These are phyloP conservation scores for Gymnopus androsaceus DNA, from an alignment of 1,284 basidiomycete genomes.

Conservation along the genomic window DNA sequence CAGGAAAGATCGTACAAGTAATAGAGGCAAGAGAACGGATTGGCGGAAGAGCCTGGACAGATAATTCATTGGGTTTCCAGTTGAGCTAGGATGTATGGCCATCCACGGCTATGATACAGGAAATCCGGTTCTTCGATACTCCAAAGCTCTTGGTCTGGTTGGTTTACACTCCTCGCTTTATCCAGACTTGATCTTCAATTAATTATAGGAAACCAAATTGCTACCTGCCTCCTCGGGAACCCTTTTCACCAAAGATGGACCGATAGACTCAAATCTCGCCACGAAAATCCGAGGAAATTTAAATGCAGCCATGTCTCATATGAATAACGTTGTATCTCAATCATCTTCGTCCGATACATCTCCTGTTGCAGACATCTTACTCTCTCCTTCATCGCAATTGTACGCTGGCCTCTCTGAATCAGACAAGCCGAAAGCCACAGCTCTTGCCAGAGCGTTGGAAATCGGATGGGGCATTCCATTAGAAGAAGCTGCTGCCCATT, in stretches of 20 bases:
- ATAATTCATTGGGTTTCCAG: constrained; percentile 11
- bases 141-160: constrained; percentile 7
- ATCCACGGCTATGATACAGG: constrained; percentile 13
- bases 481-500: constrained; percentile 7
- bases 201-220: constrained; percentile 3
- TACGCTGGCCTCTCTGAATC: constrained; percentile 9
- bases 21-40: constrained; percentile 11
- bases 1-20: constrained; percentile 8
- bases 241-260: constrained; percentile 3
- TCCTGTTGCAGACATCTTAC: constrained; percentile 7
- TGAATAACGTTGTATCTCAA: constrained; percentile 1
- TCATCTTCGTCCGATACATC: constrained; percentile 1
- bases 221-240: constrained; percentile 6
- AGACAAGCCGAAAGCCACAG: constrained; percentile 3
- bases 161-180: background rate
- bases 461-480: constrained; percentile 14
- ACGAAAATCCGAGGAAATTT: constrained; percentile 1
- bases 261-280: background rate
- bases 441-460: constrained; percentile 11
- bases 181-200: background rate
- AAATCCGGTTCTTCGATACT: constrained; percentile 9
- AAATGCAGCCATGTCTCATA: constrained; percentile 1
- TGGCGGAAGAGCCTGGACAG: constrained; percentile 12
- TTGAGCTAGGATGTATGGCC: constrained; percentile 15
- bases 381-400: constrained; percentile 8